phyloP scores from a whole-genome alignment of 805 yeast genomes.

The Vanderwaltozyma polyspora region DNA sequence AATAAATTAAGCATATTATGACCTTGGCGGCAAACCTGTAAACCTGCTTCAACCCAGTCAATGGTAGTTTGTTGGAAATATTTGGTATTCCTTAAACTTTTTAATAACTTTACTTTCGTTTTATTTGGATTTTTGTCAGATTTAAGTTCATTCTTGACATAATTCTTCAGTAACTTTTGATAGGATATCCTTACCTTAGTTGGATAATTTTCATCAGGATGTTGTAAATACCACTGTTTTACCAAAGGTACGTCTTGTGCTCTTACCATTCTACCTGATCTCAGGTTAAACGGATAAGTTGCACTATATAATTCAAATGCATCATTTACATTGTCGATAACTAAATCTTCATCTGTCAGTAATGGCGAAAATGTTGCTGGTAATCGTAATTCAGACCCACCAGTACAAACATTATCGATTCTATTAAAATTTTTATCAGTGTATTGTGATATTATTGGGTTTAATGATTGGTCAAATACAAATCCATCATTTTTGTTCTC shows the following conservation, averaged over 20 bases:
- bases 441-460: conserved; percentile 39
- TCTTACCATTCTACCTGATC: conserved; percentile 60
- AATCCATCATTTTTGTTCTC: conserved; percentile 47
- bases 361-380: conserved; percentile 41
- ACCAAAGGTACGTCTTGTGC: conserved; percentile 84
- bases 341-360: conserved; percentile 34
- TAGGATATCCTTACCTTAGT: conserved; percentile 77
- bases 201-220: conserved; percentile 50
- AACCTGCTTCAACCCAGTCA: conserved; percentile 98
- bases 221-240: conserved; percentile 71
- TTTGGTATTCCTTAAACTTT: conserved; percentile 62
- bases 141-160: conserved; percentile 63
- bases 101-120: conserved; percentile 48
- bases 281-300: conserved; percentile 72
- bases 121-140: conserved; percentile 32
- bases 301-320: conserved; percentile 71
- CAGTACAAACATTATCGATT: background rate
- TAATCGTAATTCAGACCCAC: conserved; percentile 33
- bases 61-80: conserved; percentile 84
- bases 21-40: conserved; percentile 89
- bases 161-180: conserved; percentile 73
- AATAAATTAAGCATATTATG: conserved; percentile 83
- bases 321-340: conserved; percentile 36
- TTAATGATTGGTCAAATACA: conserved; percentile 39
- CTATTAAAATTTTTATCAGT: conserved; percentile 21